Base-by-base conservation (phyloP, 148 eudicot genomes). In the Pouteria glomerata region DNA sequence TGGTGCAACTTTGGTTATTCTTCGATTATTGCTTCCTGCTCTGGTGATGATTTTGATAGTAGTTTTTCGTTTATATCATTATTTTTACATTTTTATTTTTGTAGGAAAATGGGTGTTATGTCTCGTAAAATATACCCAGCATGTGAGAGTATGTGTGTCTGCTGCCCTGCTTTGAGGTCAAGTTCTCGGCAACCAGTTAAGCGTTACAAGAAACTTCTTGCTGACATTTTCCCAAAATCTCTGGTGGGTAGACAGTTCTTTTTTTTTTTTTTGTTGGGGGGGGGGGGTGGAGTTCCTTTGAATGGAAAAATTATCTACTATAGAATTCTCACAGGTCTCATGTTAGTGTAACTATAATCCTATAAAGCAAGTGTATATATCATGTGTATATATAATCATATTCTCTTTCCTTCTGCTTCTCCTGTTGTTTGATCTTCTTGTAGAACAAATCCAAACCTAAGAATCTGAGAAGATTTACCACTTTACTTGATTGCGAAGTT, bases 151-250 rank as follows among this genome's bases (percentile, higher is more conserved):
- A 86, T 95, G 94, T 95, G 99, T 67, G 79, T 95, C 8, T 95
- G 97, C 78, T 95, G 99, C 81, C 99, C 99, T 74, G 94, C 99
- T 77, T 59, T 95, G 79, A 84, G 94, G 77, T 82, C 99, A 12
- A 85, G 97, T 58, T 95, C 99, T 29, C 77, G 94, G 51, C 97
- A 88, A 57, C 97, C 97, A 4, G 97, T 95, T 30, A 91, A 92
- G 83, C 91, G 99, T 34, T 95, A 92, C 83, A 95, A 95, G 74
- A 95, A 95, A 77, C 74, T 95, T 82, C 88, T 95, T 45, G 81
- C 92, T 77, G 97, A 90, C 23, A 87, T 95, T 39, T 95, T 95
- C 74, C 99, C 99, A 14, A 95, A 90, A 79, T 91, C 94, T 11
- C 82, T 82, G 77, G 97, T 91, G 57, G 89, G 96, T 88, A 33